Conservation (phyloP, 306 rosid species). For the Cucurbita pepo region DNA sequence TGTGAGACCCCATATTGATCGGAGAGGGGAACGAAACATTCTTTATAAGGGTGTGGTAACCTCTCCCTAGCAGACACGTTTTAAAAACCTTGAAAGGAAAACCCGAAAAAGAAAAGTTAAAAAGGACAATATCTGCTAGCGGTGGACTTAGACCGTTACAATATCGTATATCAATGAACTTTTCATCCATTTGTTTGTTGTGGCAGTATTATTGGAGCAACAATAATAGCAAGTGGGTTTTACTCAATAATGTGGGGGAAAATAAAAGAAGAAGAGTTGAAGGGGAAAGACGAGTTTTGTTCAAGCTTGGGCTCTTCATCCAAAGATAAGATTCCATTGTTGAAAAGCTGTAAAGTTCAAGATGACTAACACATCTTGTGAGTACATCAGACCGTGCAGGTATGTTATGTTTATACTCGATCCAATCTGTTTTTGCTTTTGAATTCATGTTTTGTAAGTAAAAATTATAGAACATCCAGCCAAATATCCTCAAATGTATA, state of each 20-base stretch:
- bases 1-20: too few relatives aligned
- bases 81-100: too few relatives aligned
- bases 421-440: too few relatives aligned
- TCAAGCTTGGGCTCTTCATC: slow-evolving; percentile 3
- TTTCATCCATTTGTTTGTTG: not conserved
- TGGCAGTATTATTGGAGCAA: slow-evolving; percentile 74
- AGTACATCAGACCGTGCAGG: not conserved
- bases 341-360: not conserved
- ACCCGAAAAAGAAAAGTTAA: too few relatives aligned
- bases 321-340: not conserved
- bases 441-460: too few relatives aligned
- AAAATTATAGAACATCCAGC: not conserved
- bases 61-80: too few relatives aligned
- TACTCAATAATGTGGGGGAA: slow-evolving; percentile 82
- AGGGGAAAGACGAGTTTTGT: not conserved
- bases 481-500: not conserved
- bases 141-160: too few relatives aligned
- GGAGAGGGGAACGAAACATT: too few relatives aligned
- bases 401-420: not conserved
- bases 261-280: slow-evolving; percentile 35
- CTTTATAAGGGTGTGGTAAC: too few relatives aligned
- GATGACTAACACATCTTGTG: not conserved
- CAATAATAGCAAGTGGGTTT: slow-evolving; percentile 60
- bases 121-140: too few relatives aligned
- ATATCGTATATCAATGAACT: not conserved